Percentiles rank a stretch among this genome's conserved stretches.
Conservation (phyloP, 225 moss, liverwort and hornwort species). For the Neckera pumila region DNA sequence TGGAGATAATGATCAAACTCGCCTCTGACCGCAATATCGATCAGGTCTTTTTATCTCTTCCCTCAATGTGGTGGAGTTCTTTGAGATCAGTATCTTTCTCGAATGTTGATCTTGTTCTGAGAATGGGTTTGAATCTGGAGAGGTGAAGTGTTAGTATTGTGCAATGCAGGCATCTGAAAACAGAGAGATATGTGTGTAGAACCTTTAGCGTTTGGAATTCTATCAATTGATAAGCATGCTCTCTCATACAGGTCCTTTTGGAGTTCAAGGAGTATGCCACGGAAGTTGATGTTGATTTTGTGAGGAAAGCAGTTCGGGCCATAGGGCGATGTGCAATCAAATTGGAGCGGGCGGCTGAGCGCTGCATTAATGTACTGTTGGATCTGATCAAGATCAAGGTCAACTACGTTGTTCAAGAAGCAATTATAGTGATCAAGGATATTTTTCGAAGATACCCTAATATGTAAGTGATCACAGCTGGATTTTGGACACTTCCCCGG, state of each 20-base stretch:
- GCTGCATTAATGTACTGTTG: conserved; percentile 91
- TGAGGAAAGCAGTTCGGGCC: conserved; percentile 94
- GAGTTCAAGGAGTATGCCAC: conserved; percentile 99
- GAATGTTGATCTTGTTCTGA: not conserved
- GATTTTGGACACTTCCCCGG: not conserved
- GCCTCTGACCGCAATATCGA: conserved; percentile 97
- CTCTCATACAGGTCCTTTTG: conserved; percentile 62
- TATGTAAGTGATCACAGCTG: conserved; percentile 36
- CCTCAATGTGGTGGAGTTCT: not conserved
- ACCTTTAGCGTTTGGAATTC: not conserved
- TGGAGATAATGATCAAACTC: conserved; percentile 99
- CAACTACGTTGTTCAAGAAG: conserved; percentile 98
- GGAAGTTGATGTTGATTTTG: conserved; percentile 98
- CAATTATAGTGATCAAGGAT: conserved; percentile 97
- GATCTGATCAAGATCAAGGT: conserved; percentile 99
- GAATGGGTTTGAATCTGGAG: not conserved
- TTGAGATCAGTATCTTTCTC: not conserved
- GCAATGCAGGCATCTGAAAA: not conserved
- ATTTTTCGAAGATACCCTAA: conserved; percentile 98
- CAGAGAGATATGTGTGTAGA: not conserved
- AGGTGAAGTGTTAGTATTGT: not conserved
- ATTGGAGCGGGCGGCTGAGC: conserved; percentile 91
- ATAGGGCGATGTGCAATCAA: conserved; percentile 98
- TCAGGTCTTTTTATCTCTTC: conserved; percentile 43
- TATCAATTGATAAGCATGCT: not conserved